These are phyloP conservation scores for Malania oleifera DNA, from an alignment of 164 flowering plant genomes.

Conservation along the genomic window DNA sequence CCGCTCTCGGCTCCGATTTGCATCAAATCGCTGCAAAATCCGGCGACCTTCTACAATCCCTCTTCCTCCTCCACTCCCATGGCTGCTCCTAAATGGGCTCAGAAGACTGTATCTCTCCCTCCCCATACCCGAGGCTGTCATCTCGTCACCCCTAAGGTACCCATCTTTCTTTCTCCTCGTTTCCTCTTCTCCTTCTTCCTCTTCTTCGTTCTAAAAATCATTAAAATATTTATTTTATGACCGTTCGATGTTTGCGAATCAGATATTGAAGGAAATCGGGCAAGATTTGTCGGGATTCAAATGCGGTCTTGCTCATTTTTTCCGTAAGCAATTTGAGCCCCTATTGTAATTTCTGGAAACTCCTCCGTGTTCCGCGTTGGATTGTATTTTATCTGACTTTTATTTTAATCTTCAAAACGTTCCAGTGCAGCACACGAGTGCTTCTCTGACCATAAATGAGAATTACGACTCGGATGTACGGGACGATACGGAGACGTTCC, in stretches of 20 bases:
- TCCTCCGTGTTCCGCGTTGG: not conserved
- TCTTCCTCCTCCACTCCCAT: conserved; percentile 20
- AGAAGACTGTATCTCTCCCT: conserved; percentile 77
- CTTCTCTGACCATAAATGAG: conserved; percentile 93
- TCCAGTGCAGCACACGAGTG: conserved; percentile 98
- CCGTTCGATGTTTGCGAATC: too few species aligned
- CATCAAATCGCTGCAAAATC: conserved; percentile 26
- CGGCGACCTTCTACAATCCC: conserved; percentile 8
- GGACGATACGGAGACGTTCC: conserved; percentile 91
- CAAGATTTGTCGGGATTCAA: conserved; percentile 78
- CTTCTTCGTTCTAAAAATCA: too few species aligned
- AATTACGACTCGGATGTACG: conserved; percentile 94
- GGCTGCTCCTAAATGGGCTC: conserved; percentile 92
- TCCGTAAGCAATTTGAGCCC: conserved; percentile 44
- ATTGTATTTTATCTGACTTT: conserved; percentile 1
- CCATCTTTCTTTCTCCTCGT: too few species aligned
- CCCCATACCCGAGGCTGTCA: conserved; percentile 85
- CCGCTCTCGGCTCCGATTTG: conserved; percentile 14
- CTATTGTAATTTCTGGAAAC: not conserved
- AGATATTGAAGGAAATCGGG: conserved; percentile 83
- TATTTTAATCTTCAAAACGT: not conserved
- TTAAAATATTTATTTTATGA: too few species aligned
- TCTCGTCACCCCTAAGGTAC: conserved; percentile 80
- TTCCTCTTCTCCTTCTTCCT: not conserved
- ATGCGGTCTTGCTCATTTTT: conserved; percentile 91